Percentiles rank a stretch among this genome's conserved stretches.
Evolutionary conservation across 345 rosid species (phyloP).

Genomic region (Rhodomyrtus tomentosa): DNA sequence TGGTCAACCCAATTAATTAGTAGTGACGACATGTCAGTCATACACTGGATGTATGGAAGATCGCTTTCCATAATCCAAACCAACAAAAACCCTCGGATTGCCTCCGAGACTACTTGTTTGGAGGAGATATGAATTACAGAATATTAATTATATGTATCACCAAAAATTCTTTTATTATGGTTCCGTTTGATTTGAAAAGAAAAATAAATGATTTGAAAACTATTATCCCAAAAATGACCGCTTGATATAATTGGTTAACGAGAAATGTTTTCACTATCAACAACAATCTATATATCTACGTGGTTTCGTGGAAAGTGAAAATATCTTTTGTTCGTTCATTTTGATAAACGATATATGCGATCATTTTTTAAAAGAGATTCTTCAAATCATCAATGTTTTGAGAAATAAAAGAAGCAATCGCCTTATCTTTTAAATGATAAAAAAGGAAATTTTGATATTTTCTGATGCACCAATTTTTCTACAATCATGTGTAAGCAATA

Average conservation of each 20-base stretch:
- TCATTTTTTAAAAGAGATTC: neutral
- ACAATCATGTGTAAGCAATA: neutral
- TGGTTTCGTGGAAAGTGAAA: neutral
- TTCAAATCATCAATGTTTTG: neutral
- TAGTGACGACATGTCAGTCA: neutral
- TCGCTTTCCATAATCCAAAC: neutral
- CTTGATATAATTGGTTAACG: neutral
- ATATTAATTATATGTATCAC: neutral
- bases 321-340: neutral
- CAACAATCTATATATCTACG: neutral
- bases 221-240: neutral
- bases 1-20: neutral
- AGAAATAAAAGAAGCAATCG: fast-evolving
- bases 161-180: neutral
- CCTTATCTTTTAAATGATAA: no score
- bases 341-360: neutral
- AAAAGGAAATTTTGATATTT: neutral
- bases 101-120: neutral
- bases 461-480: neutral
- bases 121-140: neutral
- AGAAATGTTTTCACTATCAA: neutral
- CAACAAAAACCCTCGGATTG: neutral
- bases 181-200: neutral
- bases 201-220: neutral
- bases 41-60: neutral